These are phyloP conservation scores for Pichia terricola DNA, from an alignment of 1,139 yeast species.

Conservation along the genomic window DNA sequence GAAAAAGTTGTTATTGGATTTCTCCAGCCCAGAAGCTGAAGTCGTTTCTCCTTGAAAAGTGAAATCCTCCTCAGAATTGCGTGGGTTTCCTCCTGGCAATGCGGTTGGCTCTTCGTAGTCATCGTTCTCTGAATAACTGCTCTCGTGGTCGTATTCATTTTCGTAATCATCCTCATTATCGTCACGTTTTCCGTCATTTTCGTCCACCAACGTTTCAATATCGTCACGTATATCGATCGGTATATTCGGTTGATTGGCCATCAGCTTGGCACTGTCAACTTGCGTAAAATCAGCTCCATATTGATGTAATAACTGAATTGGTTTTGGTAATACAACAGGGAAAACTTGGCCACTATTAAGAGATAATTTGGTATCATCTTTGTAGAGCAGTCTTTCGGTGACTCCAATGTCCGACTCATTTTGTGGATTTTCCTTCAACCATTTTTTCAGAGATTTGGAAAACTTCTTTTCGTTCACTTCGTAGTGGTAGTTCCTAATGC, in stretches of 20 bases:
- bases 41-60: not conserved
- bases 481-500: constrained; percentile 68
- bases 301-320: constrained; percentile 46
- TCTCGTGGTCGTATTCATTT: too few relatives aligned
- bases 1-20: constrained; percentile 36
- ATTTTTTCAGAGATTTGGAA: constrained; percentile 36
- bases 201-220: constrained; percentile 50
- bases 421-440: constrained; percentile 19
- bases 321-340: constrained; percentile 48
- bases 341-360: constrained; percentile 41
- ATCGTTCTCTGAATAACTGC: too few relatives aligned
- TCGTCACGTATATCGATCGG: constrained; percentile 54
- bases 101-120: too few relatives aligned
- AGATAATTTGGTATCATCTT: constrained; percentile 34
- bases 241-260: constrained; percentile 51
- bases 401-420: constrained; percentile 10
- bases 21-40: not conserved
- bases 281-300: constrained; percentile 57
- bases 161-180: constrained; percentile 15
- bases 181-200: constrained; percentile 13
- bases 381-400: constrained; percentile 22
- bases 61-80: too few relatives aligned
- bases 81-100: too few relatives aligned
- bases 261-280: constrained; percentile 33
- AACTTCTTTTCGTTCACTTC: constrained; percentile 71